phyloP scores from a whole-genome alignment of 352 stramenopile genomes.

The Blastocystis sp. region DNA sequence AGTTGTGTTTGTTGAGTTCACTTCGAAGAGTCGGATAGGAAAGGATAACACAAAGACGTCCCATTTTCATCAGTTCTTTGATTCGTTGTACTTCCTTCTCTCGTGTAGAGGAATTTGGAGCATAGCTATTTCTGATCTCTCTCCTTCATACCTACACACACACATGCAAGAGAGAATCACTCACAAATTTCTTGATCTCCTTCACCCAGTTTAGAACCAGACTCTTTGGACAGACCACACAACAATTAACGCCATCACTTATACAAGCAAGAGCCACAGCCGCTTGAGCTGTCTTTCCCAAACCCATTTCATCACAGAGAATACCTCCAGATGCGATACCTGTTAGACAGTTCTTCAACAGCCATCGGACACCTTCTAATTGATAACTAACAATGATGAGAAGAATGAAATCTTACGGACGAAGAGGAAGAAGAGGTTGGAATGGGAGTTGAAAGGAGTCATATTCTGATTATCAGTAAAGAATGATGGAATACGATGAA shows the following conservation, averaged over 20 bases:
- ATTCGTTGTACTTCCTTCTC: neutral
- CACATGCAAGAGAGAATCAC: neutral
- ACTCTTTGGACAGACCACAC: slow-evolving; percentile 26
- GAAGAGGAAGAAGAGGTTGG: slow-evolving; percentile 1
- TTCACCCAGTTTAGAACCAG: slow-evolving; percentile 32
- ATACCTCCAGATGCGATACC: slow-evolving; percentile 27
- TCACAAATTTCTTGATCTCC: slow-evolving; percentile 17
- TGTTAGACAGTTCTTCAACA: slow-evolving; percentile 36
- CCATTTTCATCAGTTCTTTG: neutral
- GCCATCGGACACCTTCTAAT: slow-evolving; percentile 16
- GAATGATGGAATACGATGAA: neutral
- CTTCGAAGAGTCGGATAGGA: slow-evolving; percentile 18
- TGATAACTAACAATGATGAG: slow-evolving; percentile 31
- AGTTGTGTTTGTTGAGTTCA: neutral
- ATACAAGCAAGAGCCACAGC: neutral
- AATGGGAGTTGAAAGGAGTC: slow-evolving; percentile 26
- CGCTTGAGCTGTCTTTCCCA: slow-evolving; percentile 26
- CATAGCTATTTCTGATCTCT: neutral
- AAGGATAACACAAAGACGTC: neutral
- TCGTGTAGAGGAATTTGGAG: neutral
- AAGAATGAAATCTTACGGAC: neutral
- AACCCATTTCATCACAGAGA: slow-evolving; percentile 46
- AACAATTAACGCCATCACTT: neutral
- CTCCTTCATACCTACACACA: neutral
- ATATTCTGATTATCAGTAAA: neutral